Evolutionary conservation across 345 rosid genomes (phyloP), one percentile per base, ranked within the genome.

Genomic region (Syzygium aqueum): DNA sequence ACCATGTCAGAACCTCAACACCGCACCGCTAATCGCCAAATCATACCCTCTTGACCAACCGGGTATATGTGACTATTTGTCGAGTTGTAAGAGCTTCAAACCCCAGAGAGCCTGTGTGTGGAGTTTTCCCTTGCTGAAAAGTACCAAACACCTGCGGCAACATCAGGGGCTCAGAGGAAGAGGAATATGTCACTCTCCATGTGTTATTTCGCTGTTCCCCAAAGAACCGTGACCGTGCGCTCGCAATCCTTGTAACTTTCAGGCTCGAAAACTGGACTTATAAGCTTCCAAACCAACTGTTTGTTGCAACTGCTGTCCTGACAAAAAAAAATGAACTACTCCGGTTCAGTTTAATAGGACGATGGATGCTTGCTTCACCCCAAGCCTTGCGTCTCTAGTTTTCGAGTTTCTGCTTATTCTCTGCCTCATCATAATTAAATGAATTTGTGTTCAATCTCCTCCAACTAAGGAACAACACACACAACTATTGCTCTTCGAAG

Each of bases 401-500:
- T 15, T 65, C 0, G 40, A 28, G 77, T 6, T n/a, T 63, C 15
- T 9, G 4, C 11, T 14, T 63, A 21, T 33, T 63, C 1, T 63
- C 40, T 63, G 77, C 77, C 77, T 14, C 37, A 15, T 7, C 10
- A 11, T 61, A 15, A 63, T 8, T 63, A 13, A 28, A 15, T 65
- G 77, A 40, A 28, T 63, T 63, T 0, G 10, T 2, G 40, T 16
- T 28, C 11, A 4, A 65, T 30, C 43, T 0, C 78, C 0, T 27
- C 67, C 65, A 13, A 30, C 43, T 11, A 16, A 3, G 23, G 30
- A 15, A 30, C 11, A 33, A 5, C 22, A 54, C 23, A 7, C 33
- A n/a, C 11, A 65, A 30, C 78, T 10, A 30, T 30, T 19, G 78
- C 30, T 28, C 17, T 30, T 65, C 77, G 30, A 7, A 65, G 22